Evolutionary conservation across 805 yeast species (phyloP).

Genomic region (Candida quercuum): DNA sequence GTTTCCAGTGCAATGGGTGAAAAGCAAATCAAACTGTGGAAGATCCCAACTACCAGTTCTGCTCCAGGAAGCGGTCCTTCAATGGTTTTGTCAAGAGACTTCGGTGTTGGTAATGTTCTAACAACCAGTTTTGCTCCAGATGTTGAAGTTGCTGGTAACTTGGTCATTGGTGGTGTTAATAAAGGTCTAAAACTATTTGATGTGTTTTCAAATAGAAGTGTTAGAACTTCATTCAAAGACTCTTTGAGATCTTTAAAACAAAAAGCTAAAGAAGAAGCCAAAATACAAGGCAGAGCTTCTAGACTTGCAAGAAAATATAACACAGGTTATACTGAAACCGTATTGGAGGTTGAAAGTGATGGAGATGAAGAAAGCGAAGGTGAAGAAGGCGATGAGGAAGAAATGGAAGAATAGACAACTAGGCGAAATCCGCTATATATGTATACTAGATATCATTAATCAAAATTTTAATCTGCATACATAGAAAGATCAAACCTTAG

Average conservation of each 20-base stretch:
- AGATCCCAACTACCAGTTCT: constrained; percentile 41
- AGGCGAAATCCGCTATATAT: too few relatives aligned
- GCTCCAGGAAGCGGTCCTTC: constrained; percentile 48
- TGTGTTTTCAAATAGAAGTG: constrained; percentile 73
- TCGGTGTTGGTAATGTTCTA: constrained; percentile 91
- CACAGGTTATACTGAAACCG: constrained; percentile 43
- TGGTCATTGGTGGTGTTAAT: constrained; percentile 82
- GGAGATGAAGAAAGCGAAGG: constrained; percentile 59
- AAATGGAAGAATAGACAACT: constrained; percentile 11
- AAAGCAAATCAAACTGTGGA: constrained; percentile 83
- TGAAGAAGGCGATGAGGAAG: constrained; percentile 29
- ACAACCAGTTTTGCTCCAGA: constrained; percentile 82
- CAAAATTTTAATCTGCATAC: too few relatives aligned
- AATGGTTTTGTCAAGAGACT: constrained; percentile 85
- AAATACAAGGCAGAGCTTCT: constrained; percentile 51
- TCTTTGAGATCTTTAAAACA: constrained; percentile 51
- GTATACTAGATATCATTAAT: too few relatives aligned
- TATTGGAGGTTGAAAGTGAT: constrained; percentile 58
- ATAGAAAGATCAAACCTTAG: too few relatives aligned
- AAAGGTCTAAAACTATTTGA: constrained; percentile 92
- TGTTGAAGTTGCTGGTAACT: constrained; percentile 75
- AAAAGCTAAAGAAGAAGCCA: constrained; percentile 54
- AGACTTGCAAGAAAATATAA: constrained; percentile 73
- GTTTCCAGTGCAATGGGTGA: constrained; percentile 92
- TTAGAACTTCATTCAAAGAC: constrained; percentile 60